Base-by-base conservation (phyloP, 257 asterid species). In the Ilex asprella region DNA sequence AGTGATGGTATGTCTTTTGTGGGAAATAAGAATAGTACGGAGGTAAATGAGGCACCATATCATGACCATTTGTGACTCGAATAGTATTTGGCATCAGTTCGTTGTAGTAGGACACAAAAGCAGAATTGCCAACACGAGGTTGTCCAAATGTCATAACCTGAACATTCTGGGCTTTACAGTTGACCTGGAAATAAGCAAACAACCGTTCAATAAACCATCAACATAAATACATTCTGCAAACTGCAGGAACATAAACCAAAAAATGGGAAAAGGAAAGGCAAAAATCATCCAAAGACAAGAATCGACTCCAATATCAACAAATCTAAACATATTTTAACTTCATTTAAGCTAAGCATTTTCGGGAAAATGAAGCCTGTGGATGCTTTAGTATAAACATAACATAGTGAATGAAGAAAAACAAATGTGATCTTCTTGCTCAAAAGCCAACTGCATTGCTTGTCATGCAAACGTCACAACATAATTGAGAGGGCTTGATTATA, bases 31-130 rank as follows among this genome's bases (percentile, higher is more conserved):
- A 51, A 71, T 79, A 89, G 75, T 89, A 90, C n/a, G 97, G 97
- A 21, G 99, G 99, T 73, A 93, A 84, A 82, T 93, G 99, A 71
- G 97, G 99, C 78, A 93, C 99, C 8, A 93, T 80, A 76, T 93
- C 99, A 69, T 93, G 89, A 47, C 74, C 86, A 49, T 93, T 79
- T 4, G 96, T 86, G 60, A 93, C 79, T 67, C 99, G 94, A 64
- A 89, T 65, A 55, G 97, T 85, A 59, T 82, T 76, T 16, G 95
- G 97, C 74, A 93, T 79, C 55, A 85, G 7, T 69, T 82, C 41
- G 63, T 74, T 66, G 59, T 71, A 91, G 83, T 88, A 88, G 56
- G 95, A 72, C 10, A 83, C 90, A 79, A 91, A 91, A 64, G 75
- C 82, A 73, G 92, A 78, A 79, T 91, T 91, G 61, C 98, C 96